Conservation (phyloP, 2,329 filamentous ascomycete species). For the Claviceps digitariae region DNA sequence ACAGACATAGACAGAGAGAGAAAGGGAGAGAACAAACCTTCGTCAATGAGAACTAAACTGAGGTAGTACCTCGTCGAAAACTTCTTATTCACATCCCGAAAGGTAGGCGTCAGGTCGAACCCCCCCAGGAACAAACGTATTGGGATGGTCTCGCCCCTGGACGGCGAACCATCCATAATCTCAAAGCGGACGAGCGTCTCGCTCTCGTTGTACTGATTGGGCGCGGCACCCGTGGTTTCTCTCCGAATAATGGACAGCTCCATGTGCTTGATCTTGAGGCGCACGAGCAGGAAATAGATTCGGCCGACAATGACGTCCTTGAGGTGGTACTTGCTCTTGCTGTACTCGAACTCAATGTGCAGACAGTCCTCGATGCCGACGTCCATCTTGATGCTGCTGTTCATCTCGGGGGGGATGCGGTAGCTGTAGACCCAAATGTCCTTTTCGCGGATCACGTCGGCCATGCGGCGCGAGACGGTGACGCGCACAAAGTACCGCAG, state of each 20-base stretch:
- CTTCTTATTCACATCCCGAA: conserved; percentile 99
- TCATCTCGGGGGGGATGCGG: conserved; percentile 94
- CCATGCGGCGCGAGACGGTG: conserved; percentile 92
- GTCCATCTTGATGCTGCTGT: conserved; percentile 99
- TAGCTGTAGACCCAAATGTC: conserved; percentile 99
- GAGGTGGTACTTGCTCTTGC: conserved; percentile 96
- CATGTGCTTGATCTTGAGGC: conserved; percentile 99
- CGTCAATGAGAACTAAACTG: conserved; percentile 87
- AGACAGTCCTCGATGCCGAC: conserved; percentile 98
- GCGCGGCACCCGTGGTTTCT: conserved; percentile 90
- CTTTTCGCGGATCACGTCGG: conserved; percentile 96
- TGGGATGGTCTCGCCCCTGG: conserved; percentile 84
- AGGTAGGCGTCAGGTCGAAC: conserved; percentile 94
- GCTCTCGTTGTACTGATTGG: conserved; percentile 99
- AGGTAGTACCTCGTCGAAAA: conserved; percentile 97
- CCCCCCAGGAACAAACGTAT: conserved; percentile 94
- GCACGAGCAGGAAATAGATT: conserved; percentile 95
- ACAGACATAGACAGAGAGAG: no score
- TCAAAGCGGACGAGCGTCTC: conserved; percentile 96
- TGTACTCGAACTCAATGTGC: conserved; percentile 99
- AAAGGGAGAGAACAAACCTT: conserved; percentile 46
- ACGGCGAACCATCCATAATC: conserved; percentile 99
- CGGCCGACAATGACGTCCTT: conserved; percentile 98
- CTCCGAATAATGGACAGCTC: conserved; percentile 93
- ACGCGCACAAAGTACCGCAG: conserved; percentile 96